Conservation (phyloP, 331 rosid species). For the Pyrus hybrid region DNA sequence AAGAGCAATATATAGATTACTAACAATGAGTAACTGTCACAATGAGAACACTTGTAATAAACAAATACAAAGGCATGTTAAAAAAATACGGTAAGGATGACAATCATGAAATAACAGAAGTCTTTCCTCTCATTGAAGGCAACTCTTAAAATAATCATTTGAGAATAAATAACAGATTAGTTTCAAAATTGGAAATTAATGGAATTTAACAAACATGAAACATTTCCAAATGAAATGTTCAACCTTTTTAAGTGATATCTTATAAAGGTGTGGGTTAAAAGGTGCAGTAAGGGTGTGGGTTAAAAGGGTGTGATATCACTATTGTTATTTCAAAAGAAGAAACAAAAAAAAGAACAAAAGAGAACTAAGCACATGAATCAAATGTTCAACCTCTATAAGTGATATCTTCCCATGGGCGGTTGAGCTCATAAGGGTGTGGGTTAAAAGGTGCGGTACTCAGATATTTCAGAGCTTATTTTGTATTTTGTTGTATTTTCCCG, state of each 20-base stretch:
- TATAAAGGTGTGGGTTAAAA: no score
- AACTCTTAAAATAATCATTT: constrained; percentile 51
- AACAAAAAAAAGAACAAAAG: neutral
- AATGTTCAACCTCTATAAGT: constrained; percentile 57
- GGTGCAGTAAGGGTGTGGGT: no score
- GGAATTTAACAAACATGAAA: neutral
- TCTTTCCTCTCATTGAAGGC: constrained; percentile 98
- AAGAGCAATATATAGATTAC: no score
- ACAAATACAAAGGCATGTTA: no score
- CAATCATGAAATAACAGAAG: constrained; percentile 35
- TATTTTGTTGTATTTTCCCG: neutral
- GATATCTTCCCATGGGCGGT: constrained; percentile 79
- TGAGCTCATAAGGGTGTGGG: constrained; percentile 45
- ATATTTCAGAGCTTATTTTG: neutral
- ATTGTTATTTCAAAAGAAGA: no score
- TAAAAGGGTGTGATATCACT: no score
- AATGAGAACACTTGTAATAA: no score
- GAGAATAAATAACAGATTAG: neutral
- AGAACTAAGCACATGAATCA: neutral
- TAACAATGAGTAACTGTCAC: no score
- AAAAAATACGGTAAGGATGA: no score
- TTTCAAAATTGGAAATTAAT: neutral
- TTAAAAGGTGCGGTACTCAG: neutral
- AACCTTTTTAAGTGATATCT: no score
- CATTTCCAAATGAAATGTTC: no score